These are phyloP conservation scores for Miscanthus lutarioriparius DNA, from an alignment of 176 grass and related monocot genomes.

Conservation along the genomic window DNA sequence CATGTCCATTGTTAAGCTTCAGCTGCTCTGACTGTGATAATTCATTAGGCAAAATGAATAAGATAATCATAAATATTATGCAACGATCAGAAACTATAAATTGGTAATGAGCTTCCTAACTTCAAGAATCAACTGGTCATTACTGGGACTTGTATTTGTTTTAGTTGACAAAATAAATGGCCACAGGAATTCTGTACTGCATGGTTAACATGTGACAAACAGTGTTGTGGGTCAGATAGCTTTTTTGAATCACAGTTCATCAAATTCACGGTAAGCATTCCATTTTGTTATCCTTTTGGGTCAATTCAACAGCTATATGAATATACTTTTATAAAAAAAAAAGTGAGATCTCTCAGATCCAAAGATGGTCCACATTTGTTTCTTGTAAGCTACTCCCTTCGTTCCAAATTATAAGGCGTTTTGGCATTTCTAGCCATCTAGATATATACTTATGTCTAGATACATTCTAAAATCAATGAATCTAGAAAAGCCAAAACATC, in stretches of 20 bases:
- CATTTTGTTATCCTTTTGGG: neutral
- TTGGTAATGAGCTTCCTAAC: conserved; percentile 16
- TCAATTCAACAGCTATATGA: neutral
- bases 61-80: conserved; percentile 4
- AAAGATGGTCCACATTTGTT: neutral
- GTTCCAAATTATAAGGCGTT: no score
- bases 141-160: neutral
- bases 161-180: conserved; percentile 25
- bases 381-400: neutral
- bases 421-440: no score
- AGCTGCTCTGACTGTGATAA: conserved; percentile 56
- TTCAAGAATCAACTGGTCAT: conserved; percentile 33
- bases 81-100: conserved; percentile 9
- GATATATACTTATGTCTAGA: no score
- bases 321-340: neutral
- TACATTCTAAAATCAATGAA: no score
- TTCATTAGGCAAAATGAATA: conserved; percentile 31
- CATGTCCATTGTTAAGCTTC: conserved; percentile 71
- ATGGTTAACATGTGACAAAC: neutral
- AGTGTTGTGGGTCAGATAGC: neutral
- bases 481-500: no score
- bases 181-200: neutral
- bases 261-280: neutral
- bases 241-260: neutral
- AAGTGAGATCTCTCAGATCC: neutral